A percentile compares a stretch with the other conserved stretches of the same genome.
Evolutionary conservation across 192 early-diverging fungal species (phyloP).

Genomic region (Coemansia sp.): DNA sequence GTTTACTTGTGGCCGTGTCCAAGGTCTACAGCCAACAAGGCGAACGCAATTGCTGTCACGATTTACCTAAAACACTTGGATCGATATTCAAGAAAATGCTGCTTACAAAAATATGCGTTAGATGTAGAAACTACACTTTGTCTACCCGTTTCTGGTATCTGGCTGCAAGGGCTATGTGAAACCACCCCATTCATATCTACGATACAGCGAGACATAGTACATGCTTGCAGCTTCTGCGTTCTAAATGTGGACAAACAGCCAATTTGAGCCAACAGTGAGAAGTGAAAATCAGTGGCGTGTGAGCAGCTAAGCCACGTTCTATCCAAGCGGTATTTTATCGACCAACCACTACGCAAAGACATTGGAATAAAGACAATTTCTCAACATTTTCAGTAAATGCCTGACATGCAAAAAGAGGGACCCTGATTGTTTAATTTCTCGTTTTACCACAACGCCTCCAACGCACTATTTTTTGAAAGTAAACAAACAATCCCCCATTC

Average conservation of each 20-base stretch:
- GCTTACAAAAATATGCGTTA: neutral
- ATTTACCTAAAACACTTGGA: too few species aligned
- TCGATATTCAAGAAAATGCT: neutral
- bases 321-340: neutral
- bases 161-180: neutral
- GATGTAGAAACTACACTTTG: neutral
- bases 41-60: too few species aligned
- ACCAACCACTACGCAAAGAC: neutral
- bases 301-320: neutral
- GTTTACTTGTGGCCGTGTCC: too few species aligned
- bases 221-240: neutral
- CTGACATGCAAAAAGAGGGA: neutral
- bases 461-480: neutral
- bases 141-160: neutral
- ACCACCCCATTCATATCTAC: neutral
- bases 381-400: neutral
- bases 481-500: constrained; percentile 1
- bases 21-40: too few species aligned
- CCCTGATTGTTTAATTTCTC: neutral
- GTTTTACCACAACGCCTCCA: neutral
- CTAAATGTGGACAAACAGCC: neutral
- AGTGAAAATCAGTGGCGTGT: neutral
- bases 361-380: neutral
- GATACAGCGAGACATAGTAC: neutral
- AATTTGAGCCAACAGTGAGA: neutral